Evolutionary conservation across 352 stramenopile species (phyloP).

Genomic region (Phytophthora boehmeriae): DNA sequence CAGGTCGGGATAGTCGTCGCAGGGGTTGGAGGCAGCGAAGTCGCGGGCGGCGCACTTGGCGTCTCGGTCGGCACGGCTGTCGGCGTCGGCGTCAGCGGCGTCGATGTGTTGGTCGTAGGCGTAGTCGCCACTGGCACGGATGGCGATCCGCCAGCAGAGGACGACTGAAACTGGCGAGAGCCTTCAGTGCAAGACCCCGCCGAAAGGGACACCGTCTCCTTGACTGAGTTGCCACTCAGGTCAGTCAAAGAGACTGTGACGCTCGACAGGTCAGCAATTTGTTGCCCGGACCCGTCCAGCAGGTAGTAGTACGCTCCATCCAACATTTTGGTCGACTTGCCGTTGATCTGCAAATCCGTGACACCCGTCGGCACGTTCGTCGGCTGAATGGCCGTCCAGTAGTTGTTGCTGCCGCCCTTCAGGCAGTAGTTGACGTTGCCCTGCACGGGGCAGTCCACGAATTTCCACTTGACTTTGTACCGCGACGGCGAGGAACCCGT

Average conservation of each 20-base stretch:
- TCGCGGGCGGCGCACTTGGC: background rate
- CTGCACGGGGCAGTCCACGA: constrained; percentile 38
- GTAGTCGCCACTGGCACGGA: background rate
- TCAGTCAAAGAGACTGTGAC: constrained; percentile 54
- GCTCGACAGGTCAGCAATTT: constrained; percentile 34
- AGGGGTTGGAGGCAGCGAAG: constrained; percentile 1
- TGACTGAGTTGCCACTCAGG: constrained; percentile 41
- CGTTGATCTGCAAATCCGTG: constrained; percentile 41
- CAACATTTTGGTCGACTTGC: constrained; percentile 58
- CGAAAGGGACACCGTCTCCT: constrained; percentile 50
- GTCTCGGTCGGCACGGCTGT: constrained; percentile 2
- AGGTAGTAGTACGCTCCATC: constrained; percentile 68
- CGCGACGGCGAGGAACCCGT: constrained; percentile 35
- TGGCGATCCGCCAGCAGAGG: constrained; percentile 17
- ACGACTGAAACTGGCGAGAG: constrained; percentile 38
- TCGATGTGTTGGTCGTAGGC: background rate
- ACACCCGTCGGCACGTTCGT: constrained; percentile 39
- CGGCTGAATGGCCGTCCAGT: constrained; percentile 45
- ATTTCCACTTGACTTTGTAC: constrained; percentile 42
- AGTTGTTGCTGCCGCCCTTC: constrained; percentile 32
- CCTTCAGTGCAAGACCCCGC: constrained; percentile 48
- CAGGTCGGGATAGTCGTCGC: constrained; percentile 2
- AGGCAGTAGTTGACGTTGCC: constrained; percentile 36
- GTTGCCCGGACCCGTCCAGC: constrained; percentile 41
- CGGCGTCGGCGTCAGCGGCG: constrained; percentile 9